These are phyloP conservation scores for Verticillium klebahnii DNA, from an alignment of 2,329 filamentous ascomycete genomes.

Conservation along the genomic window DNA sequence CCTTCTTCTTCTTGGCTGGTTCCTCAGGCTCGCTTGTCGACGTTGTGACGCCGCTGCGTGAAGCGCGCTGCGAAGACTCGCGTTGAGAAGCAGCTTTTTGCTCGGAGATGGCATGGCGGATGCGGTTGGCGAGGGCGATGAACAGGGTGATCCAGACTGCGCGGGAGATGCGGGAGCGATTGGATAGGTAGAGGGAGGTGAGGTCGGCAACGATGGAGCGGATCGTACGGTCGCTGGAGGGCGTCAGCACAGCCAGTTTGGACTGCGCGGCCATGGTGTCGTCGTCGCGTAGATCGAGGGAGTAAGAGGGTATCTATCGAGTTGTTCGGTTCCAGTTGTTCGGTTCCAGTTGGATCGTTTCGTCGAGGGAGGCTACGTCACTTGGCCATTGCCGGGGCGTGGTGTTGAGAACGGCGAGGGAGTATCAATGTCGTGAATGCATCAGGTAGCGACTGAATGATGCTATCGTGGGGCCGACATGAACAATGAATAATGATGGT, in stretches of 20 bases:
- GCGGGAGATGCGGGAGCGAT: conserved; percentile 79
- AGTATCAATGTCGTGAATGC: neutral
- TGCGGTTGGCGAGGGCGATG: conserved; percentile 75
- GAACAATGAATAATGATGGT: neutral
- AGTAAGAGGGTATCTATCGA: conserved; percentile 1
- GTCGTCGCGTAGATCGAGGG: neutral
- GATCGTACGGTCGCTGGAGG: conserved; percentile 55
- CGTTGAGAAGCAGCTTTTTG: conserved; percentile 79
- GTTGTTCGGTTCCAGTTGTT: neutral
- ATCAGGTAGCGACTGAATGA: neutral
- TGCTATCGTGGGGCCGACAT: neutral
- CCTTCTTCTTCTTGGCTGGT: conserved; percentile 59
- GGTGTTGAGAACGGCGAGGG: neutral
- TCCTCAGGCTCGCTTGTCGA: conserved; percentile 29
- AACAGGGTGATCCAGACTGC: conserved; percentile 80
- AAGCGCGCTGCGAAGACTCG: conserved; percentile 53
- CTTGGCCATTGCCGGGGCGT: conserved; percentile 1
- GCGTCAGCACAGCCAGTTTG: conserved; percentile 55
- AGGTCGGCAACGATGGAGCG: conserved; percentile 62
- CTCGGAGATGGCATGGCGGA: conserved; percentile 86
- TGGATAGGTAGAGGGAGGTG: conserved; percentile 67
- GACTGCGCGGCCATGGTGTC: conserved; percentile 69
- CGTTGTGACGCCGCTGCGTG: conserved; percentile 43
- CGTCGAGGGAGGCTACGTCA: neutral
- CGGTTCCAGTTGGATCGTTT: neutral